phyloP scores from a whole-genome alignment of 306 rosid species.

The Erythrophleum fordii region DNA sequence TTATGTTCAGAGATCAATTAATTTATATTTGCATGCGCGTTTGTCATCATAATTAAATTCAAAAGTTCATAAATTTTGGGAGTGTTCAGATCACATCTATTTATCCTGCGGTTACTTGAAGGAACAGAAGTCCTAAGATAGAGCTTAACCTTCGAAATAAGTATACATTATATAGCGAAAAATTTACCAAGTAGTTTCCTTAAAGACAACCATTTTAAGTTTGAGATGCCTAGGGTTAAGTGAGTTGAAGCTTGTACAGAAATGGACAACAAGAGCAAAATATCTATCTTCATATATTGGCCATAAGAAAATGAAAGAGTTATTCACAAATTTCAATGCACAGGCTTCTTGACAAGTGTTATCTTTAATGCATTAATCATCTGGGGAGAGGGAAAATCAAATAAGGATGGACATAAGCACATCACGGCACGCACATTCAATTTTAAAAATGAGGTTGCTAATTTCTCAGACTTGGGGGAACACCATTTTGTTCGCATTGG shows the following conservation, averaged over 20 bases:
- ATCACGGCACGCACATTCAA: background rate
- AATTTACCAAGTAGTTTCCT: background rate
- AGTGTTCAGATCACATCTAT: background rate
- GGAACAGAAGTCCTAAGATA: background rate
- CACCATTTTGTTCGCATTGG: background rate
- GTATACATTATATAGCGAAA: background rate
- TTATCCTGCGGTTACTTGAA: background rate
- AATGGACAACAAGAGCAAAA: background rate
- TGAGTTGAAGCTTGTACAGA: background rate
- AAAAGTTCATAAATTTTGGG: background rate
- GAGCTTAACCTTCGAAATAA: background rate
- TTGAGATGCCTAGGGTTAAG: background rate
- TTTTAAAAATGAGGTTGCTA: background rate
- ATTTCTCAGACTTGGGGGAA: background rate
- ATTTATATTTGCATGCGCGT: background rate
- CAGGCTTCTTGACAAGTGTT: background rate
- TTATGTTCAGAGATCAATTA: constrained; percentile 7
- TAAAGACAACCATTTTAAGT: background rate
- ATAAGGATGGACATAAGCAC: no score
- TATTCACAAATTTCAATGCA: background rate
- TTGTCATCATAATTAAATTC: background rate
- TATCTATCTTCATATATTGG: background rate
- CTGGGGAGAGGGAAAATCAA: background rate
- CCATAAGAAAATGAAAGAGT: background rate
- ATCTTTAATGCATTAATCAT: background rate